phyloP scores from a whole-genome alignment of 2,329 filamentous ascomycete genomes.

The Cordyceps javanica region DNA sequence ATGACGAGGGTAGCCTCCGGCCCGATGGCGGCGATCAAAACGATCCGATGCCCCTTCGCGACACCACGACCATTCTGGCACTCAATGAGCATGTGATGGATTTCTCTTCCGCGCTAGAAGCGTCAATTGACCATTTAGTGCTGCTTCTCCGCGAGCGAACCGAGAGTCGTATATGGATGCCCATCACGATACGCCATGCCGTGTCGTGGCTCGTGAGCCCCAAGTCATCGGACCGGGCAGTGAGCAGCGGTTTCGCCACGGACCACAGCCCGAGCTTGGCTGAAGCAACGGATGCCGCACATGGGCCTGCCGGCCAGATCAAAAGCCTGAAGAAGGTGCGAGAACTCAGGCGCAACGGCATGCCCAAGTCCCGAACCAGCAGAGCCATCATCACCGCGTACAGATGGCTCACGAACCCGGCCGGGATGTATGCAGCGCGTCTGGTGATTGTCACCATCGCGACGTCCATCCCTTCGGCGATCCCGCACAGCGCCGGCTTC shows the following conservation, averaged over 20 bases:
- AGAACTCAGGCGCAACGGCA: neutral
- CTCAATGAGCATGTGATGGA: constrained; percentile 36
- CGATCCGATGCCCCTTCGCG: constrained; percentile 26
- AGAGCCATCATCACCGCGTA: constrained; percentile 22
- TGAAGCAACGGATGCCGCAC: neutral
- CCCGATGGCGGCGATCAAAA: constrained; percentile 13
- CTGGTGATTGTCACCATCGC: constrained; percentile 42
- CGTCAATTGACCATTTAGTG: constrained; percentile 30
- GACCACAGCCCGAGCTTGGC: neutral
- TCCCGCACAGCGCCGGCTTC: constrained; percentile 39
- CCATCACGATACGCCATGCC: constrained; percentile 33
- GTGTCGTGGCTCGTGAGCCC: constrained; percentile 31
- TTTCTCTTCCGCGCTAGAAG: constrained; percentile 22
- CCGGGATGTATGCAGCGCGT: constrained; percentile 40
- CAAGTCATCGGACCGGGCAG: neutral
- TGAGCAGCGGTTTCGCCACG: neutral
- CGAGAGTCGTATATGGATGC: constrained; percentile 34
- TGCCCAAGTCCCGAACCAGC: constrained; percentile 13
- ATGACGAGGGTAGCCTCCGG: constrained; percentile 28
- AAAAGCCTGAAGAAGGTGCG: neutral
- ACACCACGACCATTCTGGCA: constrained; percentile 38
- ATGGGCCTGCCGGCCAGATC: neutral
- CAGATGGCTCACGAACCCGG: constrained; percentile 36
- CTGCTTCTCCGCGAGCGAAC: constrained; percentile 30
- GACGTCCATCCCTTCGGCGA: constrained; percentile 32